These are phyloP conservation scores for Dothiorella sarmentorum DNA, from an alignment of 2,329 filamentous ascomycete genomes.

Conservation along the genomic window DNA sequence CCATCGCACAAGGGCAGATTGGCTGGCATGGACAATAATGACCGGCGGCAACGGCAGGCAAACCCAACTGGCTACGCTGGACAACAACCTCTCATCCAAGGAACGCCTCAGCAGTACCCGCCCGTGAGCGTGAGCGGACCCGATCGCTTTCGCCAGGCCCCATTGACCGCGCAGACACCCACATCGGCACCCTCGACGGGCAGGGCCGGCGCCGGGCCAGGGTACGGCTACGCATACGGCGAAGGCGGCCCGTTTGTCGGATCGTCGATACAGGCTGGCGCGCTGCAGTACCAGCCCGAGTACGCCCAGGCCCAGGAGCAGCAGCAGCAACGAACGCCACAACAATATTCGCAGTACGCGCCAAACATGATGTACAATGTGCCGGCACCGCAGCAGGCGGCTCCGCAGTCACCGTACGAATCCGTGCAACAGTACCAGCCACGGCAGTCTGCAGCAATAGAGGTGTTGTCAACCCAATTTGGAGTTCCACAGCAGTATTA, in stretches of 20 bases:
- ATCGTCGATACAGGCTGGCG: conserved; percentile 48
- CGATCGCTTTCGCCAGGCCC: conserved; percentile 48
- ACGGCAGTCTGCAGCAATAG: conserved; percentile 72
- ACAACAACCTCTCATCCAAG: conserved; percentile 47
- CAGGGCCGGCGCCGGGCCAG: conserved; percentile 38
- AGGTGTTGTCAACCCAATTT: conserved; percentile 68
- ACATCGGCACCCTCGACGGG: conserved; percentile 40
- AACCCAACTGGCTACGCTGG: conserved; percentile 63
- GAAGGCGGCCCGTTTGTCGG: conserved; percentile 54
- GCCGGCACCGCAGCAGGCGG: conserved; percentile 56
- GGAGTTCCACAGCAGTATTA: conserved; percentile 75
- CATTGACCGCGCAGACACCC: conserved; percentile 41
- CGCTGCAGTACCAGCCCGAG: conserved; percentile 63
- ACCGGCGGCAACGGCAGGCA: conserved; percentile 70
- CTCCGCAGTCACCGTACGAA: conserved; percentile 66
- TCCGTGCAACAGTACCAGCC: conserved; percentile 69
- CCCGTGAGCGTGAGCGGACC: conserved; percentile 44
- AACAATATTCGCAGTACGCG: conserved; percentile 53
- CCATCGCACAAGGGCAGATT: conserved; percentile 51
- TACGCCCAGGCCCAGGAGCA: conserved; percentile 58
- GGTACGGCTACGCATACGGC: conserved; percentile 52
- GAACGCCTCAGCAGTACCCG: conserved; percentile 39
- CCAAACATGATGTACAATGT: conserved; percentile 78
- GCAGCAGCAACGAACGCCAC: conserved; percentile 49
- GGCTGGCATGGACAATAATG: conserved; percentile 75